Base-by-base conservation (phyloP, 208 protist genomes). In the Leishmania amazonensis region DNA sequence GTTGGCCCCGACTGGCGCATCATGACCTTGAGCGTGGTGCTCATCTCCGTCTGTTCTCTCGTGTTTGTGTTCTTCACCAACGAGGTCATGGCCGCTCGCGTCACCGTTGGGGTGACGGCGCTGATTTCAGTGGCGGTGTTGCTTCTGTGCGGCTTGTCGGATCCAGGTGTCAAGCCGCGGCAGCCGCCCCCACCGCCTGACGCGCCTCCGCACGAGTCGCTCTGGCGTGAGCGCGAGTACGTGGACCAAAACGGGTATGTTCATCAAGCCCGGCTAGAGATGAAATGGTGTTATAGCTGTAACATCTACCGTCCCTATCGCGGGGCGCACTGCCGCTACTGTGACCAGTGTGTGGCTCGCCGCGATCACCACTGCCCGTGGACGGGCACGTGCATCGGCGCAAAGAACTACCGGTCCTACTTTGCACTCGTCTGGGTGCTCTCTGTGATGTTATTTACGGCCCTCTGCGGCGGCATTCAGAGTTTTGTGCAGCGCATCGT, bases 301-400 rank as follows among this genome's bases (percentile, higher is more conserved):
- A 88, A 96, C 78, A 78, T 84, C 21, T 96, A 96, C 78, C 91
- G 95, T 4, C 95, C 95, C 15, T 88, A 90, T 19, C 88, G 96
- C 53, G 91, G 86, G 1, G 88, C 94, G 35, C 96, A 98, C 83
- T 98, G 96, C 83, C 87, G 88, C n/a, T 93, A 87, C 79, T 98
- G 96, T 64, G 93, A 98, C 73, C 86, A 91, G 21, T 98, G 96
- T 67, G 90, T 98, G 13, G 60, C 81, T 5, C 91, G 95, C 11
- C 87, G 96, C n/a, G 96, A 98, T 81, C 96, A 98, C 81, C 96
- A 98, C 87, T 98, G 96, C 75, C 94, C 95, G 68, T 98, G 96
- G 95, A 95, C 93, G 0, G 96, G 96, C 9, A 96, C 89, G 28
- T 98, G 95, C 87, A 93, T 98, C 35, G 96, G 95, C 6, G 88